Conservation (phyloP, 805 yeast genomes). For the Candida silvicultrix region DNA sequence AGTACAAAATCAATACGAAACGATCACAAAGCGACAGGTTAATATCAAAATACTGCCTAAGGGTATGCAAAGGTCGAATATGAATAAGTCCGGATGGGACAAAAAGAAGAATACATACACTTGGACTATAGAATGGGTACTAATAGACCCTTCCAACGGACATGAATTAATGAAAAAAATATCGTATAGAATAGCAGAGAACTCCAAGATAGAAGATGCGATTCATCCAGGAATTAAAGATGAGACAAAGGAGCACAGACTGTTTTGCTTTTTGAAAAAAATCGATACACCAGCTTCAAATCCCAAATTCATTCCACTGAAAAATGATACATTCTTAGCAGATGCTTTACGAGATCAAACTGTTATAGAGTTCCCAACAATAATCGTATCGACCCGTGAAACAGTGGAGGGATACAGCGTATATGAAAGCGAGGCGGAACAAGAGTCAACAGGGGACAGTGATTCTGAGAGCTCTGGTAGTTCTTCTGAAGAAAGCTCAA, state of each 20-base stretch:
- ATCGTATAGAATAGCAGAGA: conserved; percentile 29
- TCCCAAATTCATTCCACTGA: conserved; percentile 33
- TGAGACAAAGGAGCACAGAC: conserved; percentile 14
- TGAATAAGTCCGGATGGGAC: conserved; percentile 69
- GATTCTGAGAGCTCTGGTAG: conserved; percentile 1
- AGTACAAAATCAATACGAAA: conserved; percentile 1
- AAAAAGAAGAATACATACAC: conserved; percentile 50
- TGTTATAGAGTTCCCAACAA: conserved; percentile 75
- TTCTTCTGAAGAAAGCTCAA: conserved; percentile 7
- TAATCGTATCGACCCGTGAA: conserved; percentile 35
- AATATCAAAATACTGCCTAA: conserved; percentile 54
- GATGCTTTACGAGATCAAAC: conserved; percentile 47
- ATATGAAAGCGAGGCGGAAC: conserved; percentile 14
- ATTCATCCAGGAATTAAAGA: conserved; percentile 23
- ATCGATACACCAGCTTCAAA: conserved; percentile 24
- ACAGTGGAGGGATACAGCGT: conserved; percentile 23
- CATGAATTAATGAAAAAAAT: conserved; percentile 28
- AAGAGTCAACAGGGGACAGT: conserved; percentile 4
- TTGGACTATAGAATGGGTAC: conserved; percentile 79
- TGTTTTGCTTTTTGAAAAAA: conserved; percentile 22
- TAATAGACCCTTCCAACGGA: conserved; percentile 28
- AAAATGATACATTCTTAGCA: conserved; percentile 31
- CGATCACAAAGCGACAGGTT: conserved; percentile 55
- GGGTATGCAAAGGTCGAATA: conserved; percentile 64
- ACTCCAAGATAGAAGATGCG: conserved; percentile 21